These are phyloP conservation scores for Penicillium nucicola DNA, from an alignment of 495 filamentous ascomycete genomes.

Conservation along the genomic window DNA sequence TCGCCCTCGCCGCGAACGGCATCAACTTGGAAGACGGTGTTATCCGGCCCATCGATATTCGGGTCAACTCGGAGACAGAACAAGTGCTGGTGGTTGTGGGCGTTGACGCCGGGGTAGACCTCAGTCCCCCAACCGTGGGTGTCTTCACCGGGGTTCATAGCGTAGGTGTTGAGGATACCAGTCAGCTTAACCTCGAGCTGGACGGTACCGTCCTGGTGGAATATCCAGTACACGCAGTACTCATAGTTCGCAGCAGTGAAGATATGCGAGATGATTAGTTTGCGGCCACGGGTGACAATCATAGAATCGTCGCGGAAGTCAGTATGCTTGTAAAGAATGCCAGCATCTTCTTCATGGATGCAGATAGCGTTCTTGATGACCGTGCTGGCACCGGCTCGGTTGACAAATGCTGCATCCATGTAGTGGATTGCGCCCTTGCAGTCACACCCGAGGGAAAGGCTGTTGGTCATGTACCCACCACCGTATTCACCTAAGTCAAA, in stretches of 20 bases:
- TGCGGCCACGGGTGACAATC: slow-evolving; percentile 83
- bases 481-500: slow-evolving; percentile 95
- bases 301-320: slow-evolving; percentile 90
- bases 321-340: slow-evolving; percentile 93
- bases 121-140: slow-evolving; percentile 89
- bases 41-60: slow-evolving; percentile 82
- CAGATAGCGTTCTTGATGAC: slow-evolving; percentile 96
- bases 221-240: slow-evolving; percentile 91
- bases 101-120: slow-evolving; percentile 83
- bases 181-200: slow-evolving; percentile 95
- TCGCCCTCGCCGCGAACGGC: slow-evolving; percentile 61
- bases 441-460: slow-evolving; percentile 82
- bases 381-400: slow-evolving; percentile 68
- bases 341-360: slow-evolving; percentile 92
- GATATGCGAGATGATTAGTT: slow-evolving; percentile 86
- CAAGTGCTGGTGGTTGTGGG: slow-evolving; percentile 87
- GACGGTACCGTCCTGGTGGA: slow-evolving; percentile 91
- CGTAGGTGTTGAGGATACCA: slow-evolving; percentile 91
- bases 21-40: slow-evolving; percentile 84
- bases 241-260: slow-evolving; percentile 98
- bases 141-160: slow-evolving; percentile 80
- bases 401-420: slow-evolving; percentile 80
- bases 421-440: slow-evolving; percentile 96
- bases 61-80: slow-evolving; percentile 91
- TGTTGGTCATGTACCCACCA: slow-evolving; percentile 95